Evolutionary conservation across 345 rosid species (phyloP).

Genomic region (Eucalyptus regnans): DNA sequence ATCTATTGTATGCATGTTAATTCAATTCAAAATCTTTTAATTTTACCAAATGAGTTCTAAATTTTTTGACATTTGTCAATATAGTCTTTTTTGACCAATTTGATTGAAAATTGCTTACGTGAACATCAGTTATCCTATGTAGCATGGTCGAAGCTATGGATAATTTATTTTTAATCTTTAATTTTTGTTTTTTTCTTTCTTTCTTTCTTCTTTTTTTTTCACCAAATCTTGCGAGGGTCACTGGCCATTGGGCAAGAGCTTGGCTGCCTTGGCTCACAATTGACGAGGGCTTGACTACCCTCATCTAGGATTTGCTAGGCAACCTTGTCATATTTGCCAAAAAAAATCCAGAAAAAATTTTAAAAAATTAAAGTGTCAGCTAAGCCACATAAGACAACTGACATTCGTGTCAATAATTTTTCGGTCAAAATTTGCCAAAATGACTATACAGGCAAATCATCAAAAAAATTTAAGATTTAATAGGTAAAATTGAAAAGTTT

Average conservation of each 20-base stretch:
- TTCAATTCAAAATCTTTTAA: no score
- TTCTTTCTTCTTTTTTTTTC: accelerated
- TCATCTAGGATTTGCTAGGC: no score
- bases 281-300: accelerated
- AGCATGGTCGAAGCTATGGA: background rate
- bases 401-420: accelerated
- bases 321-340: background rate
- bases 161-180: no score
- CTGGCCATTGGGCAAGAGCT: accelerated
- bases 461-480: accelerated
- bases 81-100: no score
- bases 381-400: accelerated
- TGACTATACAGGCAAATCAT: accelerated
- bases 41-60: no score
- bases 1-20: no score
- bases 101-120: accelerated
- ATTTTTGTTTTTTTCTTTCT: accelerated
- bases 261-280: background rate
- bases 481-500: no score
- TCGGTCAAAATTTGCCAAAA: no score
- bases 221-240: no score
- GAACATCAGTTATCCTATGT: no score
- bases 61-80: no score
- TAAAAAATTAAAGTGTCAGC: accelerated
- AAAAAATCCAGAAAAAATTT: no score